Base-by-base conservation (phyloP, 164 flowering plant species). In the Pachysandra terminalis region DNA sequence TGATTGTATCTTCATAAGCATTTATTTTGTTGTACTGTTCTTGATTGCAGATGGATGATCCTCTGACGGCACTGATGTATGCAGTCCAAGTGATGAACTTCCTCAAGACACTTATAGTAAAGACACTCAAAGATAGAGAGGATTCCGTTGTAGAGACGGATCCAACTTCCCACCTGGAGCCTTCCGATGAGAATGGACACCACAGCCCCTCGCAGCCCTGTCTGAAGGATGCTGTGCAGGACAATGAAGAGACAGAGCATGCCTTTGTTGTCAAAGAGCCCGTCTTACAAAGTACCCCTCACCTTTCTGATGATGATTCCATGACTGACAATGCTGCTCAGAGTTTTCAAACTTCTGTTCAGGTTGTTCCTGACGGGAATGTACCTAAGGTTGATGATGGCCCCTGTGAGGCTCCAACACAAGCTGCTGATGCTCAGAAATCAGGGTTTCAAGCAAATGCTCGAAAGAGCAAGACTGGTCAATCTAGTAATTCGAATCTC, bases 71-170 rank as follows among this genome's bases (percentile, higher is more conserved):
- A 56, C 62, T 90, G 81, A 89, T 88, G 92, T 87, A 90, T 72
- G 94, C 91, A 5, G 96, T 88, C 55, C 96, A 90, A 84, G 93
- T 90, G 65, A 88, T 90, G 96, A 90, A 90, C 77, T 90, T 88
- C 71, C 88, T 90, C 49, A 88, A 86, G 82, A 85, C 80, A 16
- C 87, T 90, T 45, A 84, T 90, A 32, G 21, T 75, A 17, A 87
- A 71, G 78, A 84, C 83, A 2, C 74, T 90, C 19, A 80, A 70
- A 61, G 92, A 81, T 67, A 80, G 96, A 67, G 80, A 83, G 71
- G 92, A 86, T 61, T 68, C 84, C 19, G 67, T 77, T 15, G 58
- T 73, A 48, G 87, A 78, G 25, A 64, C 79, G 21, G 79, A 76
- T 27, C 73, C 78, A n/a, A n/a, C n/a, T 70, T 71, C 80, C 19